Evolutionary conservation across 2,329 filamentous ascomycete species (phyloP).

Genomic region (Aspergillus quadricinctus): DNA sequence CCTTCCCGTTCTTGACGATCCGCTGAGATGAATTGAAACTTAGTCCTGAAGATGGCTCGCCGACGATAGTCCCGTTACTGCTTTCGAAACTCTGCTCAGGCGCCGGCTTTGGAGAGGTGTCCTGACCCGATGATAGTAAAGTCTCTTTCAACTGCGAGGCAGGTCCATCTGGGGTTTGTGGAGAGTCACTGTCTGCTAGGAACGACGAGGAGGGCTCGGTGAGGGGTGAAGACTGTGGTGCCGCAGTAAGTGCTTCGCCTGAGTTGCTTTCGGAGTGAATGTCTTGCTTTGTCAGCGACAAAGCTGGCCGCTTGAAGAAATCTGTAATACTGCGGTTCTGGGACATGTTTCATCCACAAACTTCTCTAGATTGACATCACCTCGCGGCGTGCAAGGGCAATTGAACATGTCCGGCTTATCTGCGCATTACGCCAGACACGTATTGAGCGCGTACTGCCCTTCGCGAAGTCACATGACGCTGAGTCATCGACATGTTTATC

Average conservation of each 20-base stretch:
- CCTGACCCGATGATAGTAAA: conserved; percentile 9
- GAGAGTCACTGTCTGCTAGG: conserved; percentile 12
- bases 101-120: conserved; percentile 1
- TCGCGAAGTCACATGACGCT: conserved; percentile 19
- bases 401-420: neutral
- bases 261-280: neutral
- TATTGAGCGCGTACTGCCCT: neutral
- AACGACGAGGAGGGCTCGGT: conserved; percentile 23
- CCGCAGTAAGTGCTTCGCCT: conserved; percentile 12
- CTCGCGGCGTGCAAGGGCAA: conserved; percentile 2
- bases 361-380: conserved; percentile 3
- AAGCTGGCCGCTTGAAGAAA: conserved; percentile 44
- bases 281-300: conserved; percentile 5
- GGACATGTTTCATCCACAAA: conserved; percentile 17
- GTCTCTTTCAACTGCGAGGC: conserved; percentile 15
- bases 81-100: conserved; percentile 16
- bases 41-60: conserved; percentile 15
- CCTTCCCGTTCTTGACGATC: conserved; percentile 52
- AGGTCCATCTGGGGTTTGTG: conserved; percentile 11
- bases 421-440: conserved; percentile 6
- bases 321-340: conserved; percentile 36
- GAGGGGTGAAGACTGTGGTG: conserved; percentile 24
- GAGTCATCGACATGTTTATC: neutral
- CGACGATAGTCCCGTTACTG: conserved; percentile 8
- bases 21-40: conserved; percentile 42